phyloP scores from a whole-genome alignment of 768 basidiomycete genomes.

The Amanita molliuscula region DNA sequence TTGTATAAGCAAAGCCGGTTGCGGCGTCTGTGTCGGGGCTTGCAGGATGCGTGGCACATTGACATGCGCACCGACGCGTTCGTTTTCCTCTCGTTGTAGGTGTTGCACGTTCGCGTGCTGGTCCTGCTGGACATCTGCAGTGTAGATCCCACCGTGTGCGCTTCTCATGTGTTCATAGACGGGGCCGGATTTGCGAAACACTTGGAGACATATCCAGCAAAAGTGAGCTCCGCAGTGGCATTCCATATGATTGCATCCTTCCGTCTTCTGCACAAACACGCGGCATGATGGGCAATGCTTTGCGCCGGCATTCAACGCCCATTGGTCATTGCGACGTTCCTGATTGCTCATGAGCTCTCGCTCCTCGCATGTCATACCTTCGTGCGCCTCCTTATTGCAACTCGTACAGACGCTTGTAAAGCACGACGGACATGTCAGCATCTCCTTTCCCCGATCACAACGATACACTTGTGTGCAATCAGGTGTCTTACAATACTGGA shows the following conservation, averaged over 20 bases:
- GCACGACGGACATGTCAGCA: slow-evolving; percentile 43
- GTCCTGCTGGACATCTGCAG: neutral
- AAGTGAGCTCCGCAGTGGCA: slow-evolving; percentile 44
- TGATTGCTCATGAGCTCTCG: slow-evolving; percentile 22
- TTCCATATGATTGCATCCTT: slow-evolving; percentile 46
- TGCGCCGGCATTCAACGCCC: slow-evolving; percentile 26
- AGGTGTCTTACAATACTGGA: slow-evolving; percentile 43
- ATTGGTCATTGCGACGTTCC: slow-evolving; percentile 29
- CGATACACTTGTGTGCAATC: slow-evolving; percentile 43
- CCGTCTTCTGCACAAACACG: slow-evolving; percentile 36
- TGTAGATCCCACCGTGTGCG: neutral
- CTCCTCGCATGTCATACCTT: slow-evolving; percentile 41
- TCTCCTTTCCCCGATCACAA: slow-evolving; percentile 8
- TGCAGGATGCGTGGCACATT: too few species aligned
- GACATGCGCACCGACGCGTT: neutral
- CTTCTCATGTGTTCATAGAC: slow-evolving; percentile 26
- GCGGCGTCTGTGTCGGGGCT: too few species aligned
- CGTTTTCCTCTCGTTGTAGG: neutral
- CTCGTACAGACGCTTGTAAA: slow-evolving; percentile 35
- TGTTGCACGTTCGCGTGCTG: neutral
- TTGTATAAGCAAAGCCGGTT: too few species aligned
- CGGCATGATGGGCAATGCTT: slow-evolving; percentile 39
- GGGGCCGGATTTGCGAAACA: slow-evolving; percentile 18
- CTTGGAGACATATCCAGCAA: slow-evolving; percentile 42
- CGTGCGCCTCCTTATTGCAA: slow-evolving; percentile 40